Percentiles rank a stretch among this genome's conserved stretches.
phyloP scores from a whole-genome alignment of 78 protist genomes.

The Dictyostelium discoideum region DNA sequence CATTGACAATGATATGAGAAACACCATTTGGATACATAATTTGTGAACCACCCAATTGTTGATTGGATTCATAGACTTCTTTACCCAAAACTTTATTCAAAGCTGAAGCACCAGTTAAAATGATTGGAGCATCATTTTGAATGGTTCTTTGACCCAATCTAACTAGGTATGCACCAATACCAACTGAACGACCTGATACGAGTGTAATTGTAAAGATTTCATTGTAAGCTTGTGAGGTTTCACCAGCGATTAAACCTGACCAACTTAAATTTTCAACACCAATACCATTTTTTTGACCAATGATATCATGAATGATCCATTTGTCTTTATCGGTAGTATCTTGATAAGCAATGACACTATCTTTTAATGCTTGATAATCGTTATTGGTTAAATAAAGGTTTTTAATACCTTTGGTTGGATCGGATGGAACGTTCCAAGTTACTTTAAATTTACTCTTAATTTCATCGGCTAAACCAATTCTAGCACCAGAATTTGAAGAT shows the following conservation, averaged over 20 bases:
- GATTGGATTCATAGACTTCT: constrained; percentile 95
- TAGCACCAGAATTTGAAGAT: constrained; percentile 97
- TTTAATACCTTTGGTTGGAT: constrained; percentile 85
- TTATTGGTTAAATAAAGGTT: constrained; percentile 92
- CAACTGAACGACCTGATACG: constrained; percentile 97
- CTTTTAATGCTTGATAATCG: constrained; percentile 79
- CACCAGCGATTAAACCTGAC: constrained; percentile 98
- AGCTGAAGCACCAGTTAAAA: constrained; percentile 97
- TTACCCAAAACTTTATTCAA: constrained; percentile 96
- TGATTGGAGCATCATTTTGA: constrained; percentile 91
- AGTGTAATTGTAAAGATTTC: constrained; percentile 94
- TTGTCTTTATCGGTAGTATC: constrained; percentile 41
- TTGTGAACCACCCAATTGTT: constrained; percentile 97
- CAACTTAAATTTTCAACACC: constrained; percentile 99
- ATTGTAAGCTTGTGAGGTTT: constrained; percentile 95
- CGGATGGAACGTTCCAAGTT: constrained; percentile 84
- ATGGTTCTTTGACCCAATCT: constrained; percentile 96
- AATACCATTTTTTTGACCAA: constrained; percentile 93
- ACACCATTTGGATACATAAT: constrained; percentile 98
- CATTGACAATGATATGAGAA: constrained; percentile 87
- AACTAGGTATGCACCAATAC: constrained; percentile 98
- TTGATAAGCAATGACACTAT: constrained; percentile 41
- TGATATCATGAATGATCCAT: constrained; percentile 83
- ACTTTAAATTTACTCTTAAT: constrained; percentile 86
- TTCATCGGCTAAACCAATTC: constrained; percentile 97